Evolutionary conservation across 2,329 filamentous ascomycete genomes (phyloP).

Genomic region (Venturia carpophila): DNA sequence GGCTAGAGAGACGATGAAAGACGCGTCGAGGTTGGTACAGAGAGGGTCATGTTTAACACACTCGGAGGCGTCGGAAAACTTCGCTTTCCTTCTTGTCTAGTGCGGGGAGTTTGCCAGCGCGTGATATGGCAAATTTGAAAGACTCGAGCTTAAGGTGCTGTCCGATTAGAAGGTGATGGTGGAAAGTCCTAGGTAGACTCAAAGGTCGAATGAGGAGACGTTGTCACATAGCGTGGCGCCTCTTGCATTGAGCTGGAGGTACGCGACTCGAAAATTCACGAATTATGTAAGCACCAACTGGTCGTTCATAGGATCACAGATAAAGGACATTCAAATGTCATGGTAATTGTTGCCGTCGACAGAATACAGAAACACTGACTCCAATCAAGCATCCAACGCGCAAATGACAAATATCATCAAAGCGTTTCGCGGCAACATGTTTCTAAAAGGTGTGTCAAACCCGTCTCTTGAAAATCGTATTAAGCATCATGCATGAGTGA

Average conservation of each 20-base stretch:
- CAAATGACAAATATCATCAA: neutral
- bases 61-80: neutral
- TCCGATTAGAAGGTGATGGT: neutral
- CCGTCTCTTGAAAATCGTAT: neutral
- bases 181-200: neutral
- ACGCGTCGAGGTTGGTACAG: neutral
- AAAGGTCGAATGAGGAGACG: neutral
- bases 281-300: neutral
- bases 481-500: slow-evolving; percentile 2
- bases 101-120: neutral
- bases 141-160: neutral
- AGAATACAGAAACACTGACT: no score
- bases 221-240: neutral
- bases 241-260: no score
- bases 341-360: no score
- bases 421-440: neutral
- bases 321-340: no score
- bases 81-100: neutral
- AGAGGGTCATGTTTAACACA: neutral
- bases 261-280: no score
- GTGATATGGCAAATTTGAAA: neutral
- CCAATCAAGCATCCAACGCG: neutral
- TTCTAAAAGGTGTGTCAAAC: neutral
- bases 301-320: neutral
- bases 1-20: neutral